Conservation (phyloP, 78 protist species). For the Cyanophora paradoxa region DNA sequence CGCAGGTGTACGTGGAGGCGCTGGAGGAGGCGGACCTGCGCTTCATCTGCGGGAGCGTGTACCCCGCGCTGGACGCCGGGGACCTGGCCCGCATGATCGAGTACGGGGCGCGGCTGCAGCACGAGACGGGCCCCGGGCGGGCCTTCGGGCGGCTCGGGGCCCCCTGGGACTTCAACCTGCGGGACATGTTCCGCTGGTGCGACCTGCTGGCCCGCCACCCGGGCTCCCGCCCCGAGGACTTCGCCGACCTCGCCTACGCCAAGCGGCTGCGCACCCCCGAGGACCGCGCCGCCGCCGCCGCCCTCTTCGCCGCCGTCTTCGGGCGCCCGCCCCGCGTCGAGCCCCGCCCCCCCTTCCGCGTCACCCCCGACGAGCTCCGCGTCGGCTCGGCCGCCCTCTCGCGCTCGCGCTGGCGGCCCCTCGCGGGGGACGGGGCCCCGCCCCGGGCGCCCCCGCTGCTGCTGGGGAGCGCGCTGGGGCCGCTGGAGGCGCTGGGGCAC, state of each 20-base stretch:
- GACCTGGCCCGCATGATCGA: slow-evolving; percentile 35
- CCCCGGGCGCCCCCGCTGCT: neutral
- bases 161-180: slow-evolving; percentile 99
- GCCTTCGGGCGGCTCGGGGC: slow-evolving; percentile 57
- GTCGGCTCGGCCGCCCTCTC: slow-evolving; percentile 21
- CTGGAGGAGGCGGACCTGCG: slow-evolving; percentile 61
- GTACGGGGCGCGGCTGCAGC: neutral
- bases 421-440: neutral
- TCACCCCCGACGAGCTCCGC: slow-evolving; percentile 14
- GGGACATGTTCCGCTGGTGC: slow-evolving; percentile 95
- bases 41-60: slow-evolving; percentile 43
- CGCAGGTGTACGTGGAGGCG: slow-evolving; percentile 63
- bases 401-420: neutral
- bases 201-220: slow-evolving; percentile 45
- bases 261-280: slow-evolving; percentile 20
- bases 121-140: neutral
- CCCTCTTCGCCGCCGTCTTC: neutral
- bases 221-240: neutral
- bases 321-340: neutral
- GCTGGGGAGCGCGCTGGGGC: neutral
- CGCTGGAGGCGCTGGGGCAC: slow-evolving; percentile 40
- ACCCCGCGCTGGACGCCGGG: slow-evolving; percentile 22
- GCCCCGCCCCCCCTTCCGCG: neutral
- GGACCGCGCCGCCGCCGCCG: neutral
- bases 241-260: neutral